Base-by-base conservation (phyloP, 495 filamentous ascomycete species). In the Tuber calosporum region DNA sequence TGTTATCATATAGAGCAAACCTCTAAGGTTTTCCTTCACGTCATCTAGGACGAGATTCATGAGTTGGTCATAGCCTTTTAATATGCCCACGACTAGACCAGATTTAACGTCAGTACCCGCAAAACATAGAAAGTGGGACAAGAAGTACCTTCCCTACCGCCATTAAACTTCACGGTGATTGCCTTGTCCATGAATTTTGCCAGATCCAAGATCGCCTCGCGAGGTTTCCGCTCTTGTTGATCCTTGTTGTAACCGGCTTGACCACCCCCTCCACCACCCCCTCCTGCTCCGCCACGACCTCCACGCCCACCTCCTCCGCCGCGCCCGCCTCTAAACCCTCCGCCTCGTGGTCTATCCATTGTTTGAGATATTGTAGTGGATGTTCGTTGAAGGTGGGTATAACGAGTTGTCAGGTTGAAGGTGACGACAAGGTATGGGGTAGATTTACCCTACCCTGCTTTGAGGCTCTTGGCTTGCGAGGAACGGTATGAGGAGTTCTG, bases 1-100 rank as follows among this genome's bases (percentile, higher is more conserved):
- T 37, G 19, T 26, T 38, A 72, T 26, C 53, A 19, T n/a, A 69
- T 36, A 62, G 34, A 38, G 78, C 86, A 75, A 79, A 97, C 94
- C 94, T 85, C 91, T 86, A 83, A 97, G 87, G 36, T 89, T 85
- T 82, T 99, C 95, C 83, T 96, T 89, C 34, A 95, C 94, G 70
- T 98, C 92, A 79, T 98, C 96, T 69, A 99, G 85, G 34, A 99
- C 95, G 71, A 99, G 85, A 82, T 98, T 99, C 94, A 98, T 97
- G 45, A 99, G 86, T 78, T 94, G 93, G 79, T 99, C 95, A 79
- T 93, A 97, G 68, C 95, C 95, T 81, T 98, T 99, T 15, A 99
- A 87, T 7, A 87, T 90, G 68, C 95, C 95, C 17, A 87, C 89
- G 15, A 97, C 95, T 97, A 71, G 43, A 67, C 4, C 42, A 58